Base-by-base conservation (phyloP, 139 green algal species). In the Chara braunii region DNA sequence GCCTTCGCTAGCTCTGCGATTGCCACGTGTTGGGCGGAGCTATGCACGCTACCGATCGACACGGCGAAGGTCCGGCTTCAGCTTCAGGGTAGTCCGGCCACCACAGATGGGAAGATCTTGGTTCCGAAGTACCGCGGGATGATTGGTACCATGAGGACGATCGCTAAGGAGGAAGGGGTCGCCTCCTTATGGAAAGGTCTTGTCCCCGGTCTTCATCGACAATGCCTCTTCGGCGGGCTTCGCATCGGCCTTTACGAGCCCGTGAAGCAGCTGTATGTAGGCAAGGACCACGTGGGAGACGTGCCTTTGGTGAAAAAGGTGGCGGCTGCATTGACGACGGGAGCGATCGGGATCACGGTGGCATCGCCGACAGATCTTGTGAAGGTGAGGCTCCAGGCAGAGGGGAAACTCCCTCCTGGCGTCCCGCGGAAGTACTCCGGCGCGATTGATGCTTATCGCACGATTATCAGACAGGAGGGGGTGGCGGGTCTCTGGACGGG, bases 161-260 rank as follows among this genome's bases (percentile, higher is more conserved):
- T 99, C 1, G 91, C 88, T 1, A 80, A 72, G 32, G 92, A 99
- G 69, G 92, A 99, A 74, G 92, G 92, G 0, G 57, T 76, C 0
- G 57, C 23, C 2, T 79, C 92, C 2, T 72, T 99, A n/a, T 99
- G 91, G 90, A 95, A 94, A 67, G 92, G 92, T 4, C 44, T 97
- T 8, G 85, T 84, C 24, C 89, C 92, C 73, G 91, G 89, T 83
- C 44, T 98, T 45, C 92, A 97, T 75, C 75, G 93, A 14, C 93
- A 99, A 76, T 86, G 85, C 40, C 55, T 99, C 12, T 97, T 92
- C 72, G 93, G 93, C 3, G 93, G 93, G 0, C 84, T 99, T 4
- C 80, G 93, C 24, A 98, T 99, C 31, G 93, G 93, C 22, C 51
- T 99, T 36, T 99, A 99, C 50, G 93, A 99, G 50, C 93, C 93